phyloP scores from a whole-genome alignment of 345 rosid genomes.

The Pistacia integerrima region DNA sequence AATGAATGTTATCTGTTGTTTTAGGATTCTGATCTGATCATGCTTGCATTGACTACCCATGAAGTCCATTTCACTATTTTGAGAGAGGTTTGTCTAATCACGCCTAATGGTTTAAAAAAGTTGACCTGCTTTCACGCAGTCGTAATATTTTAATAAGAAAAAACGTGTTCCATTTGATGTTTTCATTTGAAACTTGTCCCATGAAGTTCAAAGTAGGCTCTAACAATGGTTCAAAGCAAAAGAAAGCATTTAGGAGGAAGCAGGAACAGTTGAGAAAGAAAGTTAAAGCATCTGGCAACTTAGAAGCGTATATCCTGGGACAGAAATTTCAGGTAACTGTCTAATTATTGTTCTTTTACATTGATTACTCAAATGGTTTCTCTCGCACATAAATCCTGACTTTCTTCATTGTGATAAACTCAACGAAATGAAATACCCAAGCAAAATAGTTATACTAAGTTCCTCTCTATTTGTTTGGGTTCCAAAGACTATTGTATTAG shows the following conservation, averaged over 20 bases:
- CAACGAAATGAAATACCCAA: not conserved
- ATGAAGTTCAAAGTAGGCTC: not conserved
- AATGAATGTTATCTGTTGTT: not conserved
- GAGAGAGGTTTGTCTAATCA: constrained; percentile 34
- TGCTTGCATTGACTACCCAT: constrained; percentile 39
- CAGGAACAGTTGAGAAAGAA: not conserved
- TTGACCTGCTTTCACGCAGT: not conserved
- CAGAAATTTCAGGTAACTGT: constrained; percentile 6
- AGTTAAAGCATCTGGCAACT: not conserved
- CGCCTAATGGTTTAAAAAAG: not conserved
- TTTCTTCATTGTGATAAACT: not conserved
- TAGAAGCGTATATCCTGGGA: not conserved
- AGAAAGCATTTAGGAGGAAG: not conserved
- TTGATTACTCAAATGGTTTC: not conserved
- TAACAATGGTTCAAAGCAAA: not conserved
- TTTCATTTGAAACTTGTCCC: not conserved
- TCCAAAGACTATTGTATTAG: not conserved
- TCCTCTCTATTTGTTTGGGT: too few relatives aligned
- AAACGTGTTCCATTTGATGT: too few relatives aligned
- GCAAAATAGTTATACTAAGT: not conserved
- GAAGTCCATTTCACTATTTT: constrained; percentile 36
- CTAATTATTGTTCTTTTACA: too few relatives aligned
- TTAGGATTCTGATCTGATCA: constrained; percentile 42
- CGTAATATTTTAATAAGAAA: too few relatives aligned
- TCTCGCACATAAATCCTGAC: not conserved